phyloP scores from a whole-genome alignment of 2,329 filamentous ascomycete species.

The Sporothrix mexicana region DNA sequence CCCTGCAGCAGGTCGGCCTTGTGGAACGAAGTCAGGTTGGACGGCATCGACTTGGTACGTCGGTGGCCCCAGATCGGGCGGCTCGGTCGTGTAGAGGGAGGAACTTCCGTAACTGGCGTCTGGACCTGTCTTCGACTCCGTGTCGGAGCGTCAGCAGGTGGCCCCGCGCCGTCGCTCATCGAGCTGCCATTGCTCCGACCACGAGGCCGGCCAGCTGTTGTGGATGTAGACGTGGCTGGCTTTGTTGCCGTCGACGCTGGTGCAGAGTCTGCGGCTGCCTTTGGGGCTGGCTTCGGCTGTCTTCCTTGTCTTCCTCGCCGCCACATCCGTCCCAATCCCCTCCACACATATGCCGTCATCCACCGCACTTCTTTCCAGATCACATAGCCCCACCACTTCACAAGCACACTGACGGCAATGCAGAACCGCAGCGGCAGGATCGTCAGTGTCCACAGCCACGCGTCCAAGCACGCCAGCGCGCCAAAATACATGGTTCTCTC shows the following conservation, averaged over 20 bases:
- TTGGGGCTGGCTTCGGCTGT: constrained; percentile 47
- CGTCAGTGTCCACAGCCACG: constrained; percentile 96
- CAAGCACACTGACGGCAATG: constrained; percentile 76
- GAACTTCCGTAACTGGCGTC: not conserved
- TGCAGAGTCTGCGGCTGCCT: not conserved
- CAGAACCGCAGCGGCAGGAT: constrained; percentile 89
- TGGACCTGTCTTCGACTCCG: not conserved
- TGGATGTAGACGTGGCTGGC: not conserved
- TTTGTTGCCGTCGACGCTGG: not conserved
- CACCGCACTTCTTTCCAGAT: constrained; percentile 73
- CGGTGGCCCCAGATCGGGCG: constrained; percentile 49
- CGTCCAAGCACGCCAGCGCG: constrained; percentile 86
- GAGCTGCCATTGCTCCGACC: constrained; percentile 31
- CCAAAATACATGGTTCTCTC: constrained; percentile 89
- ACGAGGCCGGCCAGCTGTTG: not conserved
- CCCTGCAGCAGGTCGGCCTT: constrained; percentile 96
- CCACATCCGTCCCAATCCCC: constrained; percentile 81
- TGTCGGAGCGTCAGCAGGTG: not conserved
- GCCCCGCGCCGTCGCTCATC: constrained; percentile 2
- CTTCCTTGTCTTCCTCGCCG: constrained; percentile 61
- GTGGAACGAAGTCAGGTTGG: constrained; percentile 81
- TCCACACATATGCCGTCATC: constrained; percentile 77
- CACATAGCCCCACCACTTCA: constrained; percentile 78
- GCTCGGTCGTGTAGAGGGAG: not conserved
- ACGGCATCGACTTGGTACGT: constrained; percentile 83